Evolutionary conservation across 371 early-diverging fungal species (phyloP).

Genomic region (Syncephalastrum sp.): DNA sequence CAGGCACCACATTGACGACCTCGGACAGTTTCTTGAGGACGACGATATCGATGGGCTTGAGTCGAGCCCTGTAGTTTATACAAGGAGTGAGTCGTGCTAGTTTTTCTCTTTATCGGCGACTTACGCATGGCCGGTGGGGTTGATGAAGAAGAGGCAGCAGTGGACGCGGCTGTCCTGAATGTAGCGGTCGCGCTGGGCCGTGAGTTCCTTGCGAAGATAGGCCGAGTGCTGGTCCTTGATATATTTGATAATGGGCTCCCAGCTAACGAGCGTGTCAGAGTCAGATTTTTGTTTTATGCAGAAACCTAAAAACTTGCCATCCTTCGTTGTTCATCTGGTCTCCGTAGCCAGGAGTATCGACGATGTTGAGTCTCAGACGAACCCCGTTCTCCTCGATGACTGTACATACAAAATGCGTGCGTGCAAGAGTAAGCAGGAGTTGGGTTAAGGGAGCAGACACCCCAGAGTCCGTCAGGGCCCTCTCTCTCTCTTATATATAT

Average conservation of each 20-base stretch:
- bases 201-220: conserved; percentile 85
- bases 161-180: conserved; percentile 87
- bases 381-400: conserved; percentile 86
- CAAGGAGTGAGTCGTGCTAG: conserved; percentile 3
- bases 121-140: conserved; percentile 76
- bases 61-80: conserved; percentile 23
- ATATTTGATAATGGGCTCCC: conserved; percentile 89
- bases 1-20: conserved; percentile 79
- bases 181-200: conserved; percentile 80
- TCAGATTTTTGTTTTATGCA: too few relatives aligned
- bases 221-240: conserved; percentile 91
- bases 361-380: conserved; percentile 79
- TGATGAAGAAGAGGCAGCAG: conserved; percentile 76
- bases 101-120: conserved; percentile 13
- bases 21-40: conserved; percentile 73
- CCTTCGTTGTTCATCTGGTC: conserved; percentile 89
- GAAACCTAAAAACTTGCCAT: conserved; percentile 48
- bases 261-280: conserved; percentile 40
- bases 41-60: conserved; percentile 80
- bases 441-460: conserved; percentile 10
- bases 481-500: too few relatives aligned
- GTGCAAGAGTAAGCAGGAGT: too few relatives aligned
- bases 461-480: conserved; percentile 1
- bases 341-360: conserved; percentile 81
- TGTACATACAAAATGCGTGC: conserved; percentile 18